Percentiles rank a stretch among this genome's conserved stretches.
Evolutionary conservation across 345 rosid species (phyloP).

Genomic region (Populus davidiana): DNA sequence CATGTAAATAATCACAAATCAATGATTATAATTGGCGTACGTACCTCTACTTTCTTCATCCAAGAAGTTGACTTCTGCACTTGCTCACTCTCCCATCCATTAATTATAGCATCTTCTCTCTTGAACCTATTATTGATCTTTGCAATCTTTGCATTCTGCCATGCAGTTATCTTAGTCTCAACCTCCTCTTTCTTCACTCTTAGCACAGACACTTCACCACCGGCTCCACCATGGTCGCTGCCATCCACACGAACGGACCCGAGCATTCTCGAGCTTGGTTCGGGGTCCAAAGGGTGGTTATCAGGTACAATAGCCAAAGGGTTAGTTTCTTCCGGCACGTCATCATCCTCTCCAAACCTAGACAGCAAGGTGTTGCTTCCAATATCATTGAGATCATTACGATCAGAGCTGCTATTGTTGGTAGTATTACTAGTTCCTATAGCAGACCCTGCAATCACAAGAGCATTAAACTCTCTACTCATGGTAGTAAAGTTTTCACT

Average conservation of each 20-base stretch:
- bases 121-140: constrained; percentile 89
- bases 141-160: constrained; percentile 85
- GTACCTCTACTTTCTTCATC: constrained; percentile 95
- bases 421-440: constrained; percentile 26
- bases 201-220: constrained; percentile 50
- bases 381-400: constrained; percentile 17
- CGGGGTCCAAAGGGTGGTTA: constrained; percentile 31
- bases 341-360: constrained; percentile 63
- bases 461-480: constrained; percentile 89
- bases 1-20: not conserved
- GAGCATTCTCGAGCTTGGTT: constrained; percentile 16
- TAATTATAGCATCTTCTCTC: constrained; percentile 87
- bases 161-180: constrained; percentile 86
- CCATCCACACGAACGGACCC: constrained; percentile 18
- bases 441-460: constrained; percentile 83
- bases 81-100: constrained; percentile 89
- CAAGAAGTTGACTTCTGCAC: constrained; percentile 71
- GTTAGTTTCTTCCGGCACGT: constrained; percentile 57
- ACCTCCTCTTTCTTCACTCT: constrained; percentile 93
- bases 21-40: not conserved
- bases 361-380: constrained; percentile 33
- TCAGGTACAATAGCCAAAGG: constrained; percentile 87
- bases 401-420: constrained; percentile 7
- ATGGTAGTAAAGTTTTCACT: constrained; percentile 86
- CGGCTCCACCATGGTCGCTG: constrained; percentile 13